These are phyloP conservation scores for Lasiosphaeria hispida DNA, from an alignment of 495 filamentous ascomycete genomes.

Conservation along the genomic window DNA sequence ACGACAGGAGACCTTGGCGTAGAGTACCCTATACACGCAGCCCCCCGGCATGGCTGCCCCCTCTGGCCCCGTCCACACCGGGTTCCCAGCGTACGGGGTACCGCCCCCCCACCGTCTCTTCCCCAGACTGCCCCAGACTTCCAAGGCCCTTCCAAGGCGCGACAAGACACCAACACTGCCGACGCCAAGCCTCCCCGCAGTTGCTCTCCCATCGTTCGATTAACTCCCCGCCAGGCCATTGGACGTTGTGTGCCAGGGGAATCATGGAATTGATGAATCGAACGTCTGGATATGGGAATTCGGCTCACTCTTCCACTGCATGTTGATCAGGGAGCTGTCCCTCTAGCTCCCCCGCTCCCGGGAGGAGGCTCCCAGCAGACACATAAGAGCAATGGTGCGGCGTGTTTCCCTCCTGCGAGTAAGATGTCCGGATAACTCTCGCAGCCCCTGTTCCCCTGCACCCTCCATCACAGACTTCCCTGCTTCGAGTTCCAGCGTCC, in stretches of 20 bases:
- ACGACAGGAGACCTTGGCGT: no score
- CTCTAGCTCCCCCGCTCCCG: conserved; percentile 1
- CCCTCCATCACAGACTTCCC: not conserved
- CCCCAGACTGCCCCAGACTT: conserved; percentile 17
- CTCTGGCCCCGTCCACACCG: no score
- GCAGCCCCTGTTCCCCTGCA: not conserved
- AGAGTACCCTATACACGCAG: no score
- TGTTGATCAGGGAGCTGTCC: not conserved
- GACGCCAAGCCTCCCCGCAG: conserved; percentile 20
- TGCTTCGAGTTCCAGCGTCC: not conserved
- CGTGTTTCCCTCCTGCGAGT: no score
- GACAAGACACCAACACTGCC: conserved; percentile 5
- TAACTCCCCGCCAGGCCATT: conserved; percentile 18
- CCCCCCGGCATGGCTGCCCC: no score
- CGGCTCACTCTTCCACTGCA: conserved; percentile 14
- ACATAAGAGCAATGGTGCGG: no score
- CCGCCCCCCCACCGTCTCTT: not conserved
- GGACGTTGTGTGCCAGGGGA: conserved; percentile 4
- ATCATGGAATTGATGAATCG: conserved; percentile 9
- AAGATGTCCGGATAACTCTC: not conserved
- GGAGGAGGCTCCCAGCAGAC: no score
- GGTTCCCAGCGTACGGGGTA: no score
- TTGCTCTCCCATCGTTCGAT: conserved; percentile 10
- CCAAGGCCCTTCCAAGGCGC: conserved; percentile 1
- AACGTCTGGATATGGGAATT: conserved; percentile 17